These are phyloP conservation scores for Rubia occidens DNA, from an alignment of 305 asterid genomes.

Conservation along the genomic window DNA sequence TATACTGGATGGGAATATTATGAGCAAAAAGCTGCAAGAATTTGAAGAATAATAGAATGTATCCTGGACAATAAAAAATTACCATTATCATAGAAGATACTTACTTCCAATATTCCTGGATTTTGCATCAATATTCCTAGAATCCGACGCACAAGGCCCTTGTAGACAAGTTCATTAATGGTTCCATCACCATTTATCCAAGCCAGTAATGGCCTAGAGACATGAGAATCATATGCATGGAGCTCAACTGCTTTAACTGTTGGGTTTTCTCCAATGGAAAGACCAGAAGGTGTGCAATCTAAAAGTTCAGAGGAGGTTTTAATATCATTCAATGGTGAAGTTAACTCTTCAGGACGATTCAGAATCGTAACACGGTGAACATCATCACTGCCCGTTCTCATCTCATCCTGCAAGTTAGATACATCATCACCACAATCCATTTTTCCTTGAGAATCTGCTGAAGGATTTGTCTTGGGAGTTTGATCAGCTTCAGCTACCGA, in stretches of 20 bases:
- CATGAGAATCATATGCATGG: constrained; percentile 30
- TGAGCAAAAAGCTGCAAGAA: not conserved
- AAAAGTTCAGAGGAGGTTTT: constrained; percentile 23
- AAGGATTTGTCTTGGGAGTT: constrained; percentile 24
- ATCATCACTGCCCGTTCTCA: constrained; percentile 27
- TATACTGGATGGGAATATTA: not conserved
- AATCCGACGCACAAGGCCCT: constrained; percentile 70
- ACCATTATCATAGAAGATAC: constrained; percentile 7
- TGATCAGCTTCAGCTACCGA: constrained; percentile 25
- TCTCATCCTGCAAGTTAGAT: constrained; percentile 28
- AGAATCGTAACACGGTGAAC: constrained; percentile 73
- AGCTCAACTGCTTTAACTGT: constrained; percentile 23
- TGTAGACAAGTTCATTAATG: constrained; percentile 62
- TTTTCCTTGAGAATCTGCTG: constrained; percentile 26
- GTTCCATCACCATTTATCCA: constrained; percentile 94
- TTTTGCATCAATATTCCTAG: constrained; percentile 83
- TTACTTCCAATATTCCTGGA: constrained; percentile 88
- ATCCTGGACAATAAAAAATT: not conserved
- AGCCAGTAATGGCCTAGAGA: constrained; percentile 56
- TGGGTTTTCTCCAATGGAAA: constrained; percentile 24
- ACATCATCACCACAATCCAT: constrained; percentile 17
- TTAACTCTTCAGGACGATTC: constrained; percentile 50
- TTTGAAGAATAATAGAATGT: not conserved
- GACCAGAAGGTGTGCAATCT: constrained; percentile 28
- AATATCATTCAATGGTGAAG: constrained; percentile 33